Percentiles rank a stretch among this genome's conserved stretches.
phyloP scores from a whole-genome alignment of 2,329 filamentous ascomycete species.

The Aspergillus texensis region DNA sequence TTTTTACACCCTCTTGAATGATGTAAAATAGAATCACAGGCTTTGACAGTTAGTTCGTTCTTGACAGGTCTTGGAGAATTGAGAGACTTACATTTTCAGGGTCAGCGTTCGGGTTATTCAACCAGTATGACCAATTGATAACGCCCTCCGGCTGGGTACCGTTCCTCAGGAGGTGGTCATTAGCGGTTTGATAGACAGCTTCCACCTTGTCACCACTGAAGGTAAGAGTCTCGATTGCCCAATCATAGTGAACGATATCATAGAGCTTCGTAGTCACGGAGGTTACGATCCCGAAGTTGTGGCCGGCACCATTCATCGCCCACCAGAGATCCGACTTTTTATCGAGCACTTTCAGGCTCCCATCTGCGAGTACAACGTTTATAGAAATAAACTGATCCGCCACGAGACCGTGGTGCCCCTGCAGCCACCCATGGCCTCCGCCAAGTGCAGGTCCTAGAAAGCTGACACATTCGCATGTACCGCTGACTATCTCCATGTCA shows the following conservation, averaged over 20 bases:
- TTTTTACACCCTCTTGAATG: constrained; percentile 38
- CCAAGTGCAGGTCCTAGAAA: constrained; percentile 56
- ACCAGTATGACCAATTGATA: constrained; percentile 51
- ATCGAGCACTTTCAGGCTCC: constrained; percentile 44
- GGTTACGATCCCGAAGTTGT: constrained; percentile 62
- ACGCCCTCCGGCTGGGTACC: constrained; percentile 49
- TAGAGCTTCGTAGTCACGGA: constrained; percentile 52
- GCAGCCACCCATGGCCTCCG: constrained; percentile 60
- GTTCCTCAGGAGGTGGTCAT: constrained; percentile 48
- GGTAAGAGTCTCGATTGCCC: constrained; percentile 47
- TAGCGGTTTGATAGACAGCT: constrained; percentile 50
- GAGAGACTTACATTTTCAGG: constrained; percentile 25
- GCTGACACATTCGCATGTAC: constrained; percentile 57
- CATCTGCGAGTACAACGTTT: constrained; percentile 56
- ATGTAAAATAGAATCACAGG: constrained; percentile 36
- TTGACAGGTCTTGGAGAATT: accelerated
- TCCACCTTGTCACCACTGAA: constrained; percentile 56
- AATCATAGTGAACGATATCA: constrained; percentile 40
- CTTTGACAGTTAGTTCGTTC: constrained; percentile 10
- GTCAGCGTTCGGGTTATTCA: constrained; percentile 29
- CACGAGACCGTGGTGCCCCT: constrained; percentile 57
- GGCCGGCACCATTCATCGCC: constrained; percentile 59
- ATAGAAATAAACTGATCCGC: constrained; percentile 57
- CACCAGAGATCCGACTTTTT: constrained; percentile 56
- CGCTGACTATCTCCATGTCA: constrained; percentile 41